Base-by-base conservation (phyloP, 257 asterid genomes). In the Solanum sitiens region DNA sequence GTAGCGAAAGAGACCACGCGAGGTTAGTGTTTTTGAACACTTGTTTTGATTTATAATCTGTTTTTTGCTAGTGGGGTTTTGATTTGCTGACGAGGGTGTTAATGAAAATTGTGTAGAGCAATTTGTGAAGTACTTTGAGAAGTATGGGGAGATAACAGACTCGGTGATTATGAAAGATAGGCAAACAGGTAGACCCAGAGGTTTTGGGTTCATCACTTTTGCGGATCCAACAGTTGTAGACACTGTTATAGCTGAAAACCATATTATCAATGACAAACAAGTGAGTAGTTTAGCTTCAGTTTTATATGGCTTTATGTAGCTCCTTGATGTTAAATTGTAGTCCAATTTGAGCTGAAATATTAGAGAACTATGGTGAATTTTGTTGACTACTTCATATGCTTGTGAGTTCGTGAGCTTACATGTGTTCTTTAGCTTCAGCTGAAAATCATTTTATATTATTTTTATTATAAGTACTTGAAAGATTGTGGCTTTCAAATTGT, bases 81-180 rank as follows among this genome's bases (percentile, higher is more conserved):
- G 9, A 27, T 84, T 42, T 73, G 6, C 47, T 45, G n/a, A 72
- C n/a, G 61, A 77, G 25, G 25, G 40, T 45, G 40, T 47, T 47
- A 10, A 27, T 79, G 68, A 13, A 59, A 35, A 56, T 53, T 68
- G 68, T 27, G 67, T 88, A 97, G 99, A 97, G 70, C 90, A 94
- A 86, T 95, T 97, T 87, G 96, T 95, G n/a, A 94, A 93, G 93
- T 97, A 97, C 92, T 97, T 97, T 87, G 99, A 98, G 84, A 95
- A 97, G 92, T 97, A 95, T 87, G 99, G 99, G 44, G 98, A 95
- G 91, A 97, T 97, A 76, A 95, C 98, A 5, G 98, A 97, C 90
- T 97, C 98, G 32, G 99, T 97, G 67, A 97, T 97, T 87, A 95
- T 97, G 98, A 97, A 95, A 87, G 98, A 97, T 87, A 92, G 98